phyloP scores from a whole-genome alignment of 345 rosid species.

The Firmiana major region DNA sequence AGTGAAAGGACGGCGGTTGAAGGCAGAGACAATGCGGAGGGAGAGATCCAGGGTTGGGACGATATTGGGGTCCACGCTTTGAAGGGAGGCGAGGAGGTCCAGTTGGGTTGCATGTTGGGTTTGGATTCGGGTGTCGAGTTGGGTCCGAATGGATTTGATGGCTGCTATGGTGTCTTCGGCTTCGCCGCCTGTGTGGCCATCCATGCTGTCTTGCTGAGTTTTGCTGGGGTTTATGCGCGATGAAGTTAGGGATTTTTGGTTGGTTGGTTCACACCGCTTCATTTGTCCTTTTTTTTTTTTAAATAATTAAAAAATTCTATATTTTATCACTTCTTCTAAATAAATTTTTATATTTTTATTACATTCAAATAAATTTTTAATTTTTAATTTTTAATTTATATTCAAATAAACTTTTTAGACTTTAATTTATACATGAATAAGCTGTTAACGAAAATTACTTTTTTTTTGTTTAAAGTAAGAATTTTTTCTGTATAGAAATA shows the following conservation, averaged over 20 bases:
- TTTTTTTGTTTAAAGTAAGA: too few species aligned
- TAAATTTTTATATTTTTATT: too few species aligned
- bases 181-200: constrained; percentile 24
- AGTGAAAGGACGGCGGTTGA: constrained; percentile 57
- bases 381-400: too few species aligned
- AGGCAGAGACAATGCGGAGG: constrained; percentile 62
- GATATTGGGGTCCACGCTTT: constrained; percentile 53
- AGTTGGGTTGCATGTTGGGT: constrained; percentile 58
- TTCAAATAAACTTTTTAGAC: too few species aligned
- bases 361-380: too few species aligned
- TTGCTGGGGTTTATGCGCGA: neutral
- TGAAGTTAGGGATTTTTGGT: neutral
- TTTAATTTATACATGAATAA: too few species aligned
- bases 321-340: too few species aligned
- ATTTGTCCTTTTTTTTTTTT: too few species aligned
- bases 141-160: constrained; percentile 55
- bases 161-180: constrained; percentile 30
- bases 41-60: constrained; percentile 46
- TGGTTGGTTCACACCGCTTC: neutral
- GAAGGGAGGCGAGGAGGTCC: constrained; percentile 67
- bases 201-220: constrained; percentile 27
- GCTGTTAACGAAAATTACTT: too few species aligned
- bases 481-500: too few species aligned
- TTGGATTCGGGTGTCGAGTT: constrained; percentile 69
- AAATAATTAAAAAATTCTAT: too few species aligned